Percentiles rank a stretch among this genome's conserved stretches.
Conservation (phyloP, 2,329 filamentous ascomycete species). For the Epichloe glyceriae region DNA sequence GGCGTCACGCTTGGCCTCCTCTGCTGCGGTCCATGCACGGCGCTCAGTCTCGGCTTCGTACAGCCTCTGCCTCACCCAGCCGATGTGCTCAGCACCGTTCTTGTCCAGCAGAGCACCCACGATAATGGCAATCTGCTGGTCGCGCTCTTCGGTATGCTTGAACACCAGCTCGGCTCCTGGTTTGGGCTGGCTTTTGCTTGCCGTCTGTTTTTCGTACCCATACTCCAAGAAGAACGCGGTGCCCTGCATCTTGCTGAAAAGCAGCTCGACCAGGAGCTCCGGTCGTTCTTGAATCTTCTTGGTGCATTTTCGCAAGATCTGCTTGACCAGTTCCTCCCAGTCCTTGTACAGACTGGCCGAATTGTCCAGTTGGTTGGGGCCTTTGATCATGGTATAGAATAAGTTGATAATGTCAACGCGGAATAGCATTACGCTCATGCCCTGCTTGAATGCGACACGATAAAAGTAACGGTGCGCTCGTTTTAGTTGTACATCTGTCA, state of each 20-base stretch:
- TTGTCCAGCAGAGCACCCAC: conserved; percentile 71
- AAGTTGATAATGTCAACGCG: conserved; percentile 82
- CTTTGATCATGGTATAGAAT: conserved; percentile 85
- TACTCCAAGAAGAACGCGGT: conserved; percentile 84
- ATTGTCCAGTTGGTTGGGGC: conserved; percentile 61
- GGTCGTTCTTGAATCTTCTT: conserved; percentile 79
- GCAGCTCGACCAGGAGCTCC: conserved; percentile 75
- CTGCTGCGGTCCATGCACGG: conserved; percentile 62
- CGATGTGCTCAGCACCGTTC: conserved; percentile 60
- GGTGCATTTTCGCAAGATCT: conserved; percentile 68
- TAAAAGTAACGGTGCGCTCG: conserved; percentile 90
- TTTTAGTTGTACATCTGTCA: conserved; percentile 71
- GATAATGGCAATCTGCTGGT: conserved; percentile 65
- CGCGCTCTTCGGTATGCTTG: conserved; percentile 52
- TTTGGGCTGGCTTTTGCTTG: conserved; percentile 45
- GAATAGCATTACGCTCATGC: conserved; percentile 78
- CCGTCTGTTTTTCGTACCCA: conserved; percentile 75
- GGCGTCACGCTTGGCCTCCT: conserved; percentile 40
- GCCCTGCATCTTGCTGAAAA: conserved; percentile 82
- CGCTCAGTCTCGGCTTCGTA: conserved; percentile 57
- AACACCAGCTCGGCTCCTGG: conserved; percentile 76
- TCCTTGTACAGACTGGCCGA: conserved; percentile 61
- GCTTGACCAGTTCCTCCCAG: conserved; percentile 80
- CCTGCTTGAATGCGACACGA: conserved; percentile 86
- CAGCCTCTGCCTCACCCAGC: conserved; percentile 68